Base-by-base conservation (phyloP, 805 yeast genomes). In the Cyberlindnera suaveolens region DNA sequence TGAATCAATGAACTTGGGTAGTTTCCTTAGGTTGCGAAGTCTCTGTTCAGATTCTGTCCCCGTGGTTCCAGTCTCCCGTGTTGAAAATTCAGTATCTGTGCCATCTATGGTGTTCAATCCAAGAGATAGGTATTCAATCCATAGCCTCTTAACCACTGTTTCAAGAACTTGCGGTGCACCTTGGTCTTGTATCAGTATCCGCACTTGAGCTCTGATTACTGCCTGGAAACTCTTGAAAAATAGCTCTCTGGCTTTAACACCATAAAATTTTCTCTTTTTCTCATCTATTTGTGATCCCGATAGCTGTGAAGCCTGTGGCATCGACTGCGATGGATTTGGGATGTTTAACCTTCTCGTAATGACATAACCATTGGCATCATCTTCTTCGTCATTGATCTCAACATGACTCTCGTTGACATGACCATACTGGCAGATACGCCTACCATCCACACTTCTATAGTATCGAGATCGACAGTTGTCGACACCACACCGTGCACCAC, bases 401-500 rank as follows among this genome's bases (percentile, higher is more conserved):
- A 84, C 58, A 48, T 81, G 84, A 31, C 90, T 89, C 50, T 82
- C 91, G 62, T 78, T 76, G 17, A 90, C 89, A 64, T 91, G 99
- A 5, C 98, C 98, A 56, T 76, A 83, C 54, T 85, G 91, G 60
- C 99, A 91, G 10, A 90, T 82, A 44, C 80, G 74, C 40, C 77
- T 77, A 20, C 99, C 99, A 54, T 85, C 87, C 3, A 78, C 66
- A 27, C 77, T 62, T 40, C 82, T 72, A 78, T 87, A 91, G 40
- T 82, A 72, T 32, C 79, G 66, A 1, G 96, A 85, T 4, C 85
- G 78, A 64, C 99, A 91, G 67, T 91, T 91, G 49, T 85, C 90
- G 3, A 81, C 80, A 1, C 97, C 97, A 71, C 99, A 91, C 5
- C 82, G 64, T 5, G 85, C 82, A 2, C 99, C 98, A 51, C 80